Evolutionary conservation across 345 rosid genomes (phyloP).

Genomic region (Raphanus raphanistrum): DNA sequence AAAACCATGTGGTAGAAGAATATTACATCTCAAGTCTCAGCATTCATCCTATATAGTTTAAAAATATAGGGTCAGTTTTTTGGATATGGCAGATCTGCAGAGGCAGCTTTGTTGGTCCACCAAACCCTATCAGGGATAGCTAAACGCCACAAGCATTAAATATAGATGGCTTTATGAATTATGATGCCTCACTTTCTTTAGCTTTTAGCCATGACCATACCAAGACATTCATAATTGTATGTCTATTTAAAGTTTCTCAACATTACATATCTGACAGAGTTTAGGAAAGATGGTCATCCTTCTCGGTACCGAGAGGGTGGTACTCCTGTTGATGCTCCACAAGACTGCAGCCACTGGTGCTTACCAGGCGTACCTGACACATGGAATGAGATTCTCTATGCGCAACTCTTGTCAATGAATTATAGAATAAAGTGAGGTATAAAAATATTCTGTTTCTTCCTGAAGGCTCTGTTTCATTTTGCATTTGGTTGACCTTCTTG

Average conservation of each 20-base stretch:
- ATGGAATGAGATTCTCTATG: conserved; percentile 87
- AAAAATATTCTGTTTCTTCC: conserved; percentile 2
- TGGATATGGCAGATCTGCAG: background rate
- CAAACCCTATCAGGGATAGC: conserved; percentile 9
- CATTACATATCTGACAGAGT: conserved; percentile 70
- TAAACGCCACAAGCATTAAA: conserved; percentile 18
- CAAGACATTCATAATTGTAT: conserved; percentile 17
- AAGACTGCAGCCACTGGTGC: conserved; percentile 98
- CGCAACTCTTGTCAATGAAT: conserved; percentile 56
- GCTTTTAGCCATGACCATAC: background rate
- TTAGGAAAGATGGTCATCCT: conserved; percentile 77
- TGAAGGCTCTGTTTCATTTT: conserved; percentile 12
- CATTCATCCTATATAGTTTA: background rate
- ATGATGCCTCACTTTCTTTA: conserved; percentile 26
- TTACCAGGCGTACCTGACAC: conserved; percentile 83
- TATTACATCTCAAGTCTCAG: background rate
- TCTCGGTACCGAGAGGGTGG: conserved; percentile 70
- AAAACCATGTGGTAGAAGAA: background rate
- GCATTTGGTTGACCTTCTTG: background rate
- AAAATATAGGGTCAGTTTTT: background rate
- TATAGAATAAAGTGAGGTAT: conserved; percentile 35
- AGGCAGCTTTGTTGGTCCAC: conserved; percentile 31
- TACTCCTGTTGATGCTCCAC: conserved; percentile 62
- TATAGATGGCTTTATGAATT: conserved; percentile 17
- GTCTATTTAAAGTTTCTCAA: conserved; percentile 45